phyloP scores from a whole-genome alignment of 768 basidiomycete species.

The Lactarius sanguifluus region DNA sequence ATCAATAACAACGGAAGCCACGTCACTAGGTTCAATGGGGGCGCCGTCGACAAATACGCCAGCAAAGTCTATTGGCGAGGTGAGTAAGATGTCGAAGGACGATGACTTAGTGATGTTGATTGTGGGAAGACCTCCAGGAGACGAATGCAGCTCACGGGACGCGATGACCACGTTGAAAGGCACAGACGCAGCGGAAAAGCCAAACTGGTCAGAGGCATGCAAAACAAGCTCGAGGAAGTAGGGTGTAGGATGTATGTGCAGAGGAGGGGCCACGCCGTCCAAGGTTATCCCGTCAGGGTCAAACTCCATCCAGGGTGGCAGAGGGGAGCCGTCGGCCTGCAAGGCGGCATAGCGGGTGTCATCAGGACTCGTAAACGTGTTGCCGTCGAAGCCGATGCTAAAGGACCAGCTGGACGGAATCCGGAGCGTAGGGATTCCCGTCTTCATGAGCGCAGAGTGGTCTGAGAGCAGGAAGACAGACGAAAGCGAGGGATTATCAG shows the following conservation, averaged over 20 bases:
- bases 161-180: conserved; percentile 69
- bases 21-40: conserved; percentile 55
- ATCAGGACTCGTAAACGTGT: conserved; percentile 54
- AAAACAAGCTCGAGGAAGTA: conserved; percentile 53
- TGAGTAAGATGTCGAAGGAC: conserved; percentile 51
- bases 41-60: conserved; percentile 64
- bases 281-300: conserved; percentile 67
- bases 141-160: conserved; percentile 61
- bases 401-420: conserved; percentile 87
- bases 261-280: conserved; percentile 69
- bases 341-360: conserved; percentile 63
- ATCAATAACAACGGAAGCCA: conserved; percentile 59
- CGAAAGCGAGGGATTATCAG: conserved; percentile 62
- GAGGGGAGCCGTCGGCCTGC: conserved; percentile 61
- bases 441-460: conserved; percentile 53
- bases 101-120: conserved; percentile 69
- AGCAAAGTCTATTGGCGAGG: conserved; percentile 57
- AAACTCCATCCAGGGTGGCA: conserved; percentile 79
- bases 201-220: conserved; percentile 69
- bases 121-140: conserved; percentile 49
- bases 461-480: conserved; percentile 71
- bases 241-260: conserved; percentile 42
- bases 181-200: conserved; percentile 60
- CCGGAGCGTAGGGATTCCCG: conserved; percentile 54
- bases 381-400: conserved; percentile 75